phyloP scores from a whole-genome alignment of 352 stramenopile genomes.

The Phytophthora vignae region DNA sequence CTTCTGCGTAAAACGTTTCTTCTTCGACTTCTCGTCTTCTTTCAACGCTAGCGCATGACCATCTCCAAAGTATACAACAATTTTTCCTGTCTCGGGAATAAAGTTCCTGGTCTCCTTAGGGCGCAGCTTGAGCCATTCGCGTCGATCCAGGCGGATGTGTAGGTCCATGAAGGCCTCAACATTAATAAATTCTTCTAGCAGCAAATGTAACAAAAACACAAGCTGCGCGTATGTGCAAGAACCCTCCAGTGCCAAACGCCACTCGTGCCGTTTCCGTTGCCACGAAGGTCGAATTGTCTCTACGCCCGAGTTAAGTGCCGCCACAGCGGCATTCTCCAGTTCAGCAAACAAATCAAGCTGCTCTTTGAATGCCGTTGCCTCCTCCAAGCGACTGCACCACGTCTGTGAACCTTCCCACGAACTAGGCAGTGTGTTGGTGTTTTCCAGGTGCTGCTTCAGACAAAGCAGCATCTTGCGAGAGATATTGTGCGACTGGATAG shows the following conservation, averaged over 20 bases:
- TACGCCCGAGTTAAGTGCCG: slow-evolving; percentile 43
- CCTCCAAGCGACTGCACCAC: slow-evolving; percentile 55
- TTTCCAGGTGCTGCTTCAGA: slow-evolving; percentile 62
- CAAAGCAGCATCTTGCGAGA: slow-evolving; percentile 72
- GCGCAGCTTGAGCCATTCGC: slow-evolving; percentile 83
- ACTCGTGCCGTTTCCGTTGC: slow-evolving; percentile 80
- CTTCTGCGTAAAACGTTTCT: slow-evolving; percentile 79
- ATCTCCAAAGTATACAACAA: slow-evolving; percentile 84
- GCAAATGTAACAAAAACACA: slow-evolving; percentile 74
- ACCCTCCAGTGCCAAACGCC: slow-evolving; percentile 69
- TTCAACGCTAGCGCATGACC: slow-evolving; percentile 80
- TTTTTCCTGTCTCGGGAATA: slow-evolving; percentile 70
- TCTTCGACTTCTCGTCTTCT: slow-evolving; percentile 81
- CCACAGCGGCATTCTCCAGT: slow-evolving; percentile 65
- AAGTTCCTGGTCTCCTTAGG: slow-evolving; percentile 80
- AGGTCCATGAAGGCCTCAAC: slow-evolving; percentile 85
- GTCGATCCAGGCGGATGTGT: slow-evolving; percentile 69
- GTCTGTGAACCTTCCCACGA: slow-evolving; percentile 53
- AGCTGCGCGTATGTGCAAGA: slow-evolving; percentile 77
- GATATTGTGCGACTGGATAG: slow-evolving; percentile 54
- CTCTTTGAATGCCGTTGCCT: slow-evolving; percentile 40
- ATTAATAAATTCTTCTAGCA: slow-evolving; percentile 83
- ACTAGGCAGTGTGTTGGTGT: slow-evolving; percentile 56
- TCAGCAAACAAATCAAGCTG: slow-evolving; percentile 59
- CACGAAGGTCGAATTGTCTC: slow-evolving; percentile 77